Percentiles rank a stretch among this genome's conserved stretches.
phyloP scores from a whole-genome alignment of 148 eudicot species.

The Silene latifolia region DNA sequence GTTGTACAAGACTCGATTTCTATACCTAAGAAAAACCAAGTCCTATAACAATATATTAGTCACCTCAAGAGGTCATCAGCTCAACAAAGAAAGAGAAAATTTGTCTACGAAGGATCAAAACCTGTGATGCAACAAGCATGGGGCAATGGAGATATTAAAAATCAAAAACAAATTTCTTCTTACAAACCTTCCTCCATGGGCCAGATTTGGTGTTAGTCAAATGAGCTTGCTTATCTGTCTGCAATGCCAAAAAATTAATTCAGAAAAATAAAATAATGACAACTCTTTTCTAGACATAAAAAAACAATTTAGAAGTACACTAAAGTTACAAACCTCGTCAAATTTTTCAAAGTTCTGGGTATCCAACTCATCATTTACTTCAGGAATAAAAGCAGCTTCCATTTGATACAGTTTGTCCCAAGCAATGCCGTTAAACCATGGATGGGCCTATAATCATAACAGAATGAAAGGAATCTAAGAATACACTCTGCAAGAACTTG shows the following conservation, averaged over 20 bases:
- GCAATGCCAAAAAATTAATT: slow-evolving; percentile 26
- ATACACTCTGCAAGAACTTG: background rate
- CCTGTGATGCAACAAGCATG: background rate
- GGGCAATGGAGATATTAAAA: background rate
- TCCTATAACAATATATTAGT: background rate
- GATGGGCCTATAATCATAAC: slow-evolving; percentile 56
- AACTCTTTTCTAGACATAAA: background rate
- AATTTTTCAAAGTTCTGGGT: slow-evolving; percentile 97
- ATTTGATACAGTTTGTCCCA: slow-evolving; percentile 87
- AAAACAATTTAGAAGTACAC: background rate
- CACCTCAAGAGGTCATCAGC: background rate
- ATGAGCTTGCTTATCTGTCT: slow-evolving; percentile 65
- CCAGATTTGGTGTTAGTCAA: slow-evolving; percentile 63
- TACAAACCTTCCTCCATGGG: slow-evolving; percentile 97
- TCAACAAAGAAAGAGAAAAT: background rate
- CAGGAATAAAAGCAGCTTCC: slow-evolving; percentile 96
- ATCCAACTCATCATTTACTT: slow-evolving; percentile 95
- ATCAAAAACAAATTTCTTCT: background rate
- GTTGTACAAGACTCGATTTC: too few relatives aligned
- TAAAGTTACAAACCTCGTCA: slow-evolving; percentile 61
- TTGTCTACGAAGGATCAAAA: background rate
- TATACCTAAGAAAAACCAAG: background rate
- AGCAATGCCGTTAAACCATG: slow-evolving; percentile 79
- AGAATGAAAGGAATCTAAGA: slow-evolving; percentile 8
- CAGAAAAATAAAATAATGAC: slow-evolving; percentile 6